Percentiles rank a stretch among this genome's conserved stretches.
These are phyloP conservation scores for Houttuynia cordata DNA, from an alignment of 164 flowering plant species.

Conservation along the genomic window DNA sequence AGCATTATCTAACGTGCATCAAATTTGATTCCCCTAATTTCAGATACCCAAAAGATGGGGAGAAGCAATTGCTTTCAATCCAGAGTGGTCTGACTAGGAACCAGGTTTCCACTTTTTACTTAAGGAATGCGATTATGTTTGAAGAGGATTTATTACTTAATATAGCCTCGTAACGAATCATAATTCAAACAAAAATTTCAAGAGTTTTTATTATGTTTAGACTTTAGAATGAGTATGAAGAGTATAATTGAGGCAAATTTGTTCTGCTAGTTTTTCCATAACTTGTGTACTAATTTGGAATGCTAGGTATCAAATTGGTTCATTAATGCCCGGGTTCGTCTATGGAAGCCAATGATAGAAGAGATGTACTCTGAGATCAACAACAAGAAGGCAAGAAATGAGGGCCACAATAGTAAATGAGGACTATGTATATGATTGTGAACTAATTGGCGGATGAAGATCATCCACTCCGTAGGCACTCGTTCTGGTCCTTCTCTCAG, in stretches of 20 bases:
- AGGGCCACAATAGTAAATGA: neutral
- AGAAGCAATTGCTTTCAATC: conserved; percentile 88
- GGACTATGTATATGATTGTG: neutral
- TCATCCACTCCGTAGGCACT: no score
- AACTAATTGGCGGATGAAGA: no score
- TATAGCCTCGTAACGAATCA: no score
- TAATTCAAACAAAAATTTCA: no score
- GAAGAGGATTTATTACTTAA: no score
- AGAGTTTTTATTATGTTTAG: no score
- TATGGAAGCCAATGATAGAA: conserved; percentile 83
- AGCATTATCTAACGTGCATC: neutral
- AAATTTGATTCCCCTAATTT: conserved; percentile 9
- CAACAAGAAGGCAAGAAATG: conserved; percentile 16
- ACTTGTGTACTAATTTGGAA: neutral
- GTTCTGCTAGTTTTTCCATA: no score
- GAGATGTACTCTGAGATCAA: conserved; percentile 63
- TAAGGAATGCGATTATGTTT: no score
- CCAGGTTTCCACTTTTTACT: conserved; percentile 43
- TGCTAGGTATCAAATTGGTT: conserved; percentile 78
- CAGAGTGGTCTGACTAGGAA: conserved; percentile 91
- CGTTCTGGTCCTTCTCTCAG: no score
- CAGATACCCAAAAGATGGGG: conserved; percentile 97
- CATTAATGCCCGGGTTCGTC: conserved; percentile 77
- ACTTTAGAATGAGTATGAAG: no score
- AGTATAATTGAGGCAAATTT: no score